Evolutionary conservation across 768 basidiomycete genomes (phyloP).

Genomic region (Termitomyces sp.): DNA sequence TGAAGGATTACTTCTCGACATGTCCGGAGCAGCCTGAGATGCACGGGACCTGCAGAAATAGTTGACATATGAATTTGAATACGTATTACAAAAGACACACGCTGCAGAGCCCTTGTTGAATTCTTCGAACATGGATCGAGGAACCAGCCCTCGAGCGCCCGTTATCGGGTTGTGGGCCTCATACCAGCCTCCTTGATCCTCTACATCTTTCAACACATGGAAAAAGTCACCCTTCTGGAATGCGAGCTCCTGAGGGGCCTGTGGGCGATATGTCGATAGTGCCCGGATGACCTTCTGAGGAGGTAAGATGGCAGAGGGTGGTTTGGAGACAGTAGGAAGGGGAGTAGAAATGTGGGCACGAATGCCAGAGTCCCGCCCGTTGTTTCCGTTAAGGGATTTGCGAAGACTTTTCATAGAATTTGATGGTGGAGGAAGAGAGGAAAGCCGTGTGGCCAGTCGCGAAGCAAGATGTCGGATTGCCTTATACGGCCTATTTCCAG

Average conservation of each 20-base stretch:
- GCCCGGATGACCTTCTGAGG: constrained; percentile 97
- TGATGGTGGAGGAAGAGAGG: constrained; percentile 9
- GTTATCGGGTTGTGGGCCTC: constrained; percentile 93
- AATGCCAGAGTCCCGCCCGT: constrained; percentile 45
- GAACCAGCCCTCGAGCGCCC: constrained; percentile 88
- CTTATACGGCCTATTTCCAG: constrained; percentile 10
- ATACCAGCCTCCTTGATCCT: constrained; percentile 63
- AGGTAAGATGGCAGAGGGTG: constrained; percentile 64
- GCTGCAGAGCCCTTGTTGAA: constrained; percentile 66
- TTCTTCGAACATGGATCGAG: constrained; percentile 84
- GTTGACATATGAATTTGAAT: constrained; percentile 2
- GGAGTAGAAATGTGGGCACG: constrained; percentile 67
- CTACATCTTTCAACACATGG: constrained; percentile 80
- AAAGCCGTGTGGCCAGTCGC: constrained; percentile 19
- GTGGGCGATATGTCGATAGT: constrained; percentile 54
- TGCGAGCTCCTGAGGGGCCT: constrained; percentile 78
- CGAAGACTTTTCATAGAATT: constrained; percentile 73
- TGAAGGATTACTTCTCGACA: constrained; percentile 12
- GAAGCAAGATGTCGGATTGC: constrained; percentile 16
- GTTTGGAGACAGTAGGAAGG: constrained; percentile 63
- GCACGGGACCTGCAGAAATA: constrained; percentile 30
- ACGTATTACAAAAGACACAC: constrained; percentile 35
- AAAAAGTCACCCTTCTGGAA: constrained; percentile 97
- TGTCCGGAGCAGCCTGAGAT: constrained; percentile 30
- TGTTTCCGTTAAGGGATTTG: constrained; percentile 70